Conservation (phyloP, 108 stramenopile species). For the Schizochytrium sp. region DNA sequence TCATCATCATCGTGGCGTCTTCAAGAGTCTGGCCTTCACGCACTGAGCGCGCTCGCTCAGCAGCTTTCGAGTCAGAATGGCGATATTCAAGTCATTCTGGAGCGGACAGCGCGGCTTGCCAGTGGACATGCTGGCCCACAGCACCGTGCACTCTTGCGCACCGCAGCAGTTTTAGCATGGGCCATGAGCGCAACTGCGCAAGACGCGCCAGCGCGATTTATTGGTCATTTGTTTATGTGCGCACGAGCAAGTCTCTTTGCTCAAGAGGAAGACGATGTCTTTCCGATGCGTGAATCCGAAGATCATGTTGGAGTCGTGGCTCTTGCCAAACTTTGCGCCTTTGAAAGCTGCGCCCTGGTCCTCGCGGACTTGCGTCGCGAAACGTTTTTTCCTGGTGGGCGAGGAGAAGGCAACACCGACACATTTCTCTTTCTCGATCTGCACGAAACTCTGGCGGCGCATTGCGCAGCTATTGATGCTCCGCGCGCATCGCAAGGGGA, state of each 20-base stretch:
- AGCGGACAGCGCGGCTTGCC: neutral
- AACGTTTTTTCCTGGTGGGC: neutral
- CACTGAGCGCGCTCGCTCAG: neutral
- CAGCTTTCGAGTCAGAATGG: neutral
- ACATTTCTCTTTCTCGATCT: neutral
- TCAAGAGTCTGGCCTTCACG: neutral
- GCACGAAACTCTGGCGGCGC: neutral
- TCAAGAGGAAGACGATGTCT: neutral
- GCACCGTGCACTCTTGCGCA: neutral
- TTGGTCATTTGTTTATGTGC: neutral
- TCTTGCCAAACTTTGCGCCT: neutral
- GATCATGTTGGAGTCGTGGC: neutral
- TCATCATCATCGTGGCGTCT: neutral
- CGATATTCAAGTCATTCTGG: neutral
- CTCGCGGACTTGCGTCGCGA: neutral
- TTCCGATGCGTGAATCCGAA: neutral
- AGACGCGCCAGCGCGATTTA: neutral
- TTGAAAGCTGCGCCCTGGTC: neutral
- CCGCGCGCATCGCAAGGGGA: neutral
- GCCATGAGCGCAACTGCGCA: neutral
- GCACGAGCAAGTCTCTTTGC: neutral
- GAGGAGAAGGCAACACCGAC: too few relatives aligned
- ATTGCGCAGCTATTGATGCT: neutral
- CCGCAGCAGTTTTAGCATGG: neutral
- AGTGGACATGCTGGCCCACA: neutral